Evolutionary conservation across 108 stramenopile genomes (phyloP).

Genomic region (Pinguiococcus pyrenoidosus): DNA sequence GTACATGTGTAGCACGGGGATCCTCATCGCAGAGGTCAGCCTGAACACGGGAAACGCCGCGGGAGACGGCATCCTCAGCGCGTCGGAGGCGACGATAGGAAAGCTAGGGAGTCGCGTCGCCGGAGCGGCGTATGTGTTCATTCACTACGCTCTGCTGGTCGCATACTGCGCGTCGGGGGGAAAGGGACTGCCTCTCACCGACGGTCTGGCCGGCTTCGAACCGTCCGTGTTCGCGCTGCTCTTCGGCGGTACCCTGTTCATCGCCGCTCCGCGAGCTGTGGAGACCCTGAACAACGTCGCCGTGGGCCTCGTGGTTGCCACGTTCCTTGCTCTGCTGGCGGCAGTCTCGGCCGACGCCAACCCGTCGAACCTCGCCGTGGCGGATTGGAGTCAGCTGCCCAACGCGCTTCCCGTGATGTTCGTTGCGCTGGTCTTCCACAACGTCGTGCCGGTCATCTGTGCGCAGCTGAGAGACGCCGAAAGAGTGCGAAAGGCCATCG

Average conservation of each 20-base stretch:
- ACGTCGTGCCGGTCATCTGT: slow-evolving; percentile 65
- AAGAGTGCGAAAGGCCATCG: too few species aligned
- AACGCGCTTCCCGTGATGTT: slow-evolving; percentile 60
- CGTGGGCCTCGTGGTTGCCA: slow-evolving; percentile 38
- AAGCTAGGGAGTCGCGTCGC: slow-evolving; percentile 35
- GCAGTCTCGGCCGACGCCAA: slow-evolving; percentile 16
- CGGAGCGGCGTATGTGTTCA: slow-evolving; percentile 54
- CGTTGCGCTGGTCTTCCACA: slow-evolving; percentile 65
- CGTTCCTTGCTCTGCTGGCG: slow-evolving; percentile 42
- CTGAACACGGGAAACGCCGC: slow-evolving; percentile 42
- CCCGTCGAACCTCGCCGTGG: slow-evolving; percentile 13
- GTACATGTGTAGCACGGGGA: slow-evolving; percentile 68
- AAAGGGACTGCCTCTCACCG: slow-evolving; percentile 32
- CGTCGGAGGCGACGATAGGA: slow-evolving; percentile 23
- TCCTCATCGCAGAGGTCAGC: slow-evolving; percentile 64
- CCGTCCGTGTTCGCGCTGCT: background rate
- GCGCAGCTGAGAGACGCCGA: too few species aligned
- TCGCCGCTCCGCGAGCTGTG: slow-evolving; percentile 9
- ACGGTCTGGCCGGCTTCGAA: slow-evolving; percentile 1
- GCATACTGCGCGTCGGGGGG: slow-evolving; percentile 72
- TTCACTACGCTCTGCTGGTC: slow-evolving; percentile 66
- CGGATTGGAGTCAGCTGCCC: slow-evolving; percentile 52
- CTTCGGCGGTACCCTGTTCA: background rate
- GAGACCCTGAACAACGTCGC: slow-evolving; percentile 47
- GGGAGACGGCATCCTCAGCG: slow-evolving; percentile 44